Percentiles rank a stretch among this genome's conserved stretches.
Conservation (phyloP, 176 grass and related monocot species). For the Bothriochloa decipiens region DNA sequence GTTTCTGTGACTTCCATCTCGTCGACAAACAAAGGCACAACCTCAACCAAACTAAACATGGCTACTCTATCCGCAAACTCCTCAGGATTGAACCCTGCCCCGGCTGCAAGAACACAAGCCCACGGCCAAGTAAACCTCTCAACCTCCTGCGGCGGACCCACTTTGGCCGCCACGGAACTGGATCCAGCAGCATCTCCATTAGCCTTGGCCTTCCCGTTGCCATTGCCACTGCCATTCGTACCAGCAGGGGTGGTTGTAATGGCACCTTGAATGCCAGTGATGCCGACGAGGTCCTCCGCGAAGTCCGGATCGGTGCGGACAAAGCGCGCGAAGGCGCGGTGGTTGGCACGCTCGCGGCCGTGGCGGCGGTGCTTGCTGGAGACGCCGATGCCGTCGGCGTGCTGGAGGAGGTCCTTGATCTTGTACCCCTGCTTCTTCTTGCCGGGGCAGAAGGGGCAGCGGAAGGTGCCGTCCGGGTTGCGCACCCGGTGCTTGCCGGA, state of each 20-base stretch:
- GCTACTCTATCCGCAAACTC: slow-evolving; percentile 36
- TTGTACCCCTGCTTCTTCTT: slow-evolving; percentile 91
- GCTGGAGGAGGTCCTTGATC: slow-evolving; percentile 90
- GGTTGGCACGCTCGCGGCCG: slow-evolving; percentile 54
- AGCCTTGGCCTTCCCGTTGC: neutral
- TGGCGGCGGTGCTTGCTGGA: slow-evolving; percentile 71
- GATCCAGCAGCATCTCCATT: slow-evolving; percentile 16
- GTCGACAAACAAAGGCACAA: slow-evolving; percentile 47
- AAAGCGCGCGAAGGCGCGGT: slow-evolving; percentile 54
- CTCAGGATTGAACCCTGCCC: slow-evolving; percentile 29
- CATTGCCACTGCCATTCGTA: neutral
- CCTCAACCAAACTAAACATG: slow-evolving; percentile 46
- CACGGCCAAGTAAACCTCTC: slow-evolving; percentile 83
- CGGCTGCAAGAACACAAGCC: slow-evolving; percentile 62
- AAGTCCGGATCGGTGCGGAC: slow-evolving; percentile 55
- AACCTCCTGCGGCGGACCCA: slow-evolving; percentile 11
- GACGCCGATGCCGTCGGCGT: slow-evolving; percentile 66
- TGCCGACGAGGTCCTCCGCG: neutral
- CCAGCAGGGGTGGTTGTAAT: slow-evolving; percentile 5
- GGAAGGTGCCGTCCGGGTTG: slow-evolving; percentile 77
- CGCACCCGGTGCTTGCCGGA: slow-evolving; percentile 68
- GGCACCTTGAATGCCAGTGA: slow-evolving; percentile 19
- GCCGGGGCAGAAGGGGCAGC: slow-evolving; percentile 84
- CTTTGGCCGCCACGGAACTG: neutral
- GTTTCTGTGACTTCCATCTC: slow-evolving; percentile 31